A percentile compares a stretch with the other conserved stretches of the same genome.
phyloP scores from a whole-genome alignment of 495 filamentous ascomycete species.

The Tetracladium marchalianum region DNA sequence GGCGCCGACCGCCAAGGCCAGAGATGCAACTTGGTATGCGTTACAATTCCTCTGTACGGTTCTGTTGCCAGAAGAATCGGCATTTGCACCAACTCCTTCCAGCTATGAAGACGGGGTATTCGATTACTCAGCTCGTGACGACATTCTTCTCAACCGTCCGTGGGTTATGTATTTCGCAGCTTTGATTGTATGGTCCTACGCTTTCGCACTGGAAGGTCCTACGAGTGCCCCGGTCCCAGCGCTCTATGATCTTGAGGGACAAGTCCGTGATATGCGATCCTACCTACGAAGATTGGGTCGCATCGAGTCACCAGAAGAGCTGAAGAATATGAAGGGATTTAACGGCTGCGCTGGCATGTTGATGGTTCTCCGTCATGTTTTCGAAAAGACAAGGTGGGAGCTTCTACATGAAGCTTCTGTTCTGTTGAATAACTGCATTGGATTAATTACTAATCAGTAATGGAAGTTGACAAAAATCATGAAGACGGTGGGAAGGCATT shows the following conservation, averaged over 20 bases:
- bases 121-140: constrained; percentile 74
- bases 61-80: constrained; percentile 44
- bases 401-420: constrained; percentile 76
- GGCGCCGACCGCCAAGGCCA: constrained; percentile 85
- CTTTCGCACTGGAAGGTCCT: constrained; percentile 81
- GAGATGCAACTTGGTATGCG: constrained; percentile 91
- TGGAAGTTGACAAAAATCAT: neutral
- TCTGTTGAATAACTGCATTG: constrained; percentile 70
- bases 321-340: constrained; percentile 63
- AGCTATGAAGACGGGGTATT: constrained; percentile 11
- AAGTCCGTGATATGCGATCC: constrained; percentile 65
- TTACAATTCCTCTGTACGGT: constrained; percentile 78
- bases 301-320: constrained; percentile 70
- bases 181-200: constrained; percentile 92
- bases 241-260: constrained; percentile 49
- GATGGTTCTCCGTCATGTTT: constrained; percentile 71
- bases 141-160: constrained; percentile 82
- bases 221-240: constrained; percentile 41
- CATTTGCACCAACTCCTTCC: constrained; percentile 10
- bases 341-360: constrained; percentile 79
- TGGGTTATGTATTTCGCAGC: constrained; percentile 97
- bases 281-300: constrained; percentile 67
- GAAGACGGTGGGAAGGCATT: neutral
- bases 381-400: constrained; percentile 81
- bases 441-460: constrained; percentile 20